Evolutionary conservation across 148 eudicot genomes (phyloP), one percentile per base, ranked within the genome.

Genomic region (Arbutus unedo): DNA sequence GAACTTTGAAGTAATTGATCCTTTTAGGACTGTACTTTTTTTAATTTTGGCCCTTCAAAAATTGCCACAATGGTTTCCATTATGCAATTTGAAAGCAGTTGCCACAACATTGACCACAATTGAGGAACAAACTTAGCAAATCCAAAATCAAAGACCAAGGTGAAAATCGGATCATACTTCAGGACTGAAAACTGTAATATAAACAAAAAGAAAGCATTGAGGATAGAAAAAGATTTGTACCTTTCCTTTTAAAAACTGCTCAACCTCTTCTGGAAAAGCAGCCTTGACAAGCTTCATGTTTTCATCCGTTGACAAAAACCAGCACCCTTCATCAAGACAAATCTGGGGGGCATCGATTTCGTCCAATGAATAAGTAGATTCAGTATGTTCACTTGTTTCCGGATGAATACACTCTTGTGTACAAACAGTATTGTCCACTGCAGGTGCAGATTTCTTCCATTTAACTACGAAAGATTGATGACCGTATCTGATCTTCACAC

Each of bases 271-370:
- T 0, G 98, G 99, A 85, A 90, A 94, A 45, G 98, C 98, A 48
- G 86, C 86, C 77, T 80, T 87, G 68, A 96, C 98, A 54, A 94
- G 95, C 82, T 86, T 92, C 88, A 92, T 82, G 85, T 90, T 89
- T 87, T 96, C 99, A 86, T 96, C 97, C 1, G 96, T 92, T 38
- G 83, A 82, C 85, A 96, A 70, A 89, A 85, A 91, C 66, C 84
- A 82, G 85, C 88, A 79, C 45, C 91, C 96, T 83, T 90, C 87
- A 45, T 89, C 92, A 51, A 86, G 83, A 56, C 77, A 88, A 83
- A 92, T 66, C 81, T 88, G 88, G 21, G 93, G 90, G 55, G 82
- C 88, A 82, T 89, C 91, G 11, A 74, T 64, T 82, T 92, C 99
- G 74, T 96, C 98, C 53, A 88, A 81, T 54, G 81, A 76, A 85